Conservation (phyloP, 2,329 filamentous ascomycete species). For the Didymella keratinophila region DNA sequence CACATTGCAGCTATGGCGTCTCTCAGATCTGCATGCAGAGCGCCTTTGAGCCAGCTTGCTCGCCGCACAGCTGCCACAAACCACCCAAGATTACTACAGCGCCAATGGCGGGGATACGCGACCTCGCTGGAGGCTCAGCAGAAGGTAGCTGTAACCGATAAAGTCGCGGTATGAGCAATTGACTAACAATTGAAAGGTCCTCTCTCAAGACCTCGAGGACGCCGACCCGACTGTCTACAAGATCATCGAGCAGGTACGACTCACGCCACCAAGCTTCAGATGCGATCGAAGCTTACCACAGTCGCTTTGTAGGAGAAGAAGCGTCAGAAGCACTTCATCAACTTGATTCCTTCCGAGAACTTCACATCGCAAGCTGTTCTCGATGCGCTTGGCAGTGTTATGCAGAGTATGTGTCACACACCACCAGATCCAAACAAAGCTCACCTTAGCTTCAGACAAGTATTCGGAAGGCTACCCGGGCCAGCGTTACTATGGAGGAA, state of each 20-base stretch:
- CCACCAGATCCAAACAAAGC: constrained; percentile 63
- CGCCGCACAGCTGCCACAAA: constrained; percentile 42
- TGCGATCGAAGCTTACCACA: constrained; percentile 26
- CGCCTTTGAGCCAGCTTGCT: constrained; percentile 48
- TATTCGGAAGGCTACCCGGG: constrained; percentile 99
- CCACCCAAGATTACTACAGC: constrained; percentile 42
- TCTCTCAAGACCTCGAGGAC: constrained; percentile 79
- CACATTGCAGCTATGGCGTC: constrained; percentile 50
- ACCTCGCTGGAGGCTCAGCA: constrained; percentile 58
- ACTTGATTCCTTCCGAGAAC: constrained; percentile 99
- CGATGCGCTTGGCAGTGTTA: constrained; percentile 80
- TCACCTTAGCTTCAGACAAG: constrained; percentile 71
- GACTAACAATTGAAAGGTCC: constrained; percentile 65
- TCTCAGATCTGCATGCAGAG: constrained; percentile 51
- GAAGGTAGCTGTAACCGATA: constrained; percentile 48
- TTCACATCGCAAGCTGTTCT: constrained; percentile 98
- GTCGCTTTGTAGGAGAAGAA: constrained; percentile 77
- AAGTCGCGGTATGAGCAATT: background rate
- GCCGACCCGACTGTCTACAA: constrained; percentile 87
- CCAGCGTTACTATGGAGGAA: constrained; percentile 98
- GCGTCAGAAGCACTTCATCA: constrained; percentile 97
- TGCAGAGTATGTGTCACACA: constrained; percentile 60
- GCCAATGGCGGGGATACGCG: constrained; percentile 51
- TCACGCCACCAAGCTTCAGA: constrained; percentile 12
- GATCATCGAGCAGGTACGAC: constrained; percentile 84